phyloP scores from a whole-genome alignment of 192 early-diverging fungal genomes.

The Neocallimastix lanati region DNA sequence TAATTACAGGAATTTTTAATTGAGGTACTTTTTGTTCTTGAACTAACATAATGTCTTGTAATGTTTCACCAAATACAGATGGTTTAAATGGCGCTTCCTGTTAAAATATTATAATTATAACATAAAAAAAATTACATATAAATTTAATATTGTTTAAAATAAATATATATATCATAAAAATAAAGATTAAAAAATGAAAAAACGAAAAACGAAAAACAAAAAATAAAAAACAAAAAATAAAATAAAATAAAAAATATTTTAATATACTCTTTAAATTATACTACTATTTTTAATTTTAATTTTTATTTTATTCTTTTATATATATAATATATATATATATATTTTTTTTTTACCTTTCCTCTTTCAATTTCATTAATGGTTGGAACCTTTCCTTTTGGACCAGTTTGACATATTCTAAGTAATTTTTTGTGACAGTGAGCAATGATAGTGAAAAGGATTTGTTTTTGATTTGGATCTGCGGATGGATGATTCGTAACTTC shows the following conservation, averaged over 20 bases:
- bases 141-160: too few species aligned
- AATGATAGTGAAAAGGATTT: slow-evolving; percentile 12
- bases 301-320: too few species aligned
- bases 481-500: not conserved
- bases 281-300: too few species aligned
- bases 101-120: too few species aligned
- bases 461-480: not conserved
- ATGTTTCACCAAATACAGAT: slow-evolving; percentile 74
- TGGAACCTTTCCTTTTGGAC: slow-evolving; percentile 59
- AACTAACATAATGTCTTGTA: slow-evolving; percentile 63
- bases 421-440: slow-evolving; percentile 28
- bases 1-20: slow-evolving; percentile 57
- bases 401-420: slow-evolving; percentile 49
- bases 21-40: slow-evolving; percentile 14
- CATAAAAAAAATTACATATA: too few species aligned
- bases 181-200: too few species aligned
- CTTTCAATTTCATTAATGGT: slow-evolving; percentile 51
- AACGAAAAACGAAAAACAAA: too few species aligned
- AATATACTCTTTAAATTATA: too few species aligned
- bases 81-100: slow-evolving; percentile 64
- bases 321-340: too few species aligned
- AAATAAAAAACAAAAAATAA: too few species aligned
- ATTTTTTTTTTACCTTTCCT: slow-evolving; percentile 10
- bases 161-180: too few species aligned
- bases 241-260: too few species aligned